Percentiles rank a stretch among this genome's conserved stretches.
Conservation (phyloP, 352 stramenopile species). For the Globisporangium solare region DNA sequence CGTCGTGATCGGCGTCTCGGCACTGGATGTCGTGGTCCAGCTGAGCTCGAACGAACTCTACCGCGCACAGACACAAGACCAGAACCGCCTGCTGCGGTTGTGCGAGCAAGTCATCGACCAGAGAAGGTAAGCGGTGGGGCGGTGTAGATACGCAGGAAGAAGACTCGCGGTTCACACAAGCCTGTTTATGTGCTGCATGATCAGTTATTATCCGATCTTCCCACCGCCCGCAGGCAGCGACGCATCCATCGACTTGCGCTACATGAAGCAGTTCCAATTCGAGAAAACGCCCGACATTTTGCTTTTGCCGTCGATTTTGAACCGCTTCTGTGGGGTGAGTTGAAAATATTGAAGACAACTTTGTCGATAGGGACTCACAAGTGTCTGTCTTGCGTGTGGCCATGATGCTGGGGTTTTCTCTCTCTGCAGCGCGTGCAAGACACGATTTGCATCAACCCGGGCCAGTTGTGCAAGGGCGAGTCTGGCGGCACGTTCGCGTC, state of each 20-base stretch:
- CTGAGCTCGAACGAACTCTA: slow-evolving; percentile 80
- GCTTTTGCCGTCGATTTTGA: slow-evolving; percentile 93
- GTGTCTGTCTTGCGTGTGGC: background rate
- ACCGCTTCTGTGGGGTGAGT: slow-evolving; percentile 84
- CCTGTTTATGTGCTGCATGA: background rate
- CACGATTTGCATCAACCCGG: slow-evolving; percentile 94
- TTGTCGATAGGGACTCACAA: background rate
- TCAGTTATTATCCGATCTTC: slow-evolving; percentile 78
- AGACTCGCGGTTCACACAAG: too few relatives aligned
- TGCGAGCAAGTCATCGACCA: slow-evolving; percentile 81
- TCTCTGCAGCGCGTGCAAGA: slow-evolving; percentile 80
- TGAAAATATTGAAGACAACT: background rate
- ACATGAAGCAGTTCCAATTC: slow-evolving; percentile 90
- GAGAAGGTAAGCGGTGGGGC: slow-evolving; percentile 63
- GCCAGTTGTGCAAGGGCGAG: slow-evolving; percentile 90
- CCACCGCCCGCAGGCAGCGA: slow-evolving; percentile 56
- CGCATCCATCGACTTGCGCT: slow-evolving; percentile 89
- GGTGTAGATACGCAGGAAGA: too few relatives aligned
- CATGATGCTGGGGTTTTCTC: slow-evolving; percentile 9
- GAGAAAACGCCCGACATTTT: slow-evolving; percentile 93
- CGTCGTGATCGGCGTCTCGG: slow-evolving; percentile 90
- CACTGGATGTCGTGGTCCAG: slow-evolving; percentile 89
- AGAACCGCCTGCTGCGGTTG: slow-evolving; percentile 71
- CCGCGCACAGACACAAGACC: slow-evolving; percentile 43
- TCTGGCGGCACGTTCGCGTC: slow-evolving; percentile 92